Conservation (phyloP, 305 asterid species). For the Rubia occidens region DNA sequence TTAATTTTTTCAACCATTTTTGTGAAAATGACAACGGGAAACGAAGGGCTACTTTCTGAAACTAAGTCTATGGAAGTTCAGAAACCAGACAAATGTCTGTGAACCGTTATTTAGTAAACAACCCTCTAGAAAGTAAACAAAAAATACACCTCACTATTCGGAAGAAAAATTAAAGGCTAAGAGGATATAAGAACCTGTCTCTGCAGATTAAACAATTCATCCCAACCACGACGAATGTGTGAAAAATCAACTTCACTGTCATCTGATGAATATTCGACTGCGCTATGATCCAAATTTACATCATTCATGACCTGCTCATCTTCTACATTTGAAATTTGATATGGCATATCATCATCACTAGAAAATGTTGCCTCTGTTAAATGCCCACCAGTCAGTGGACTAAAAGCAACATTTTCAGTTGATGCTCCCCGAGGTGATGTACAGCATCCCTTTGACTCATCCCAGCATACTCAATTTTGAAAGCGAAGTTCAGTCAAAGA, state of each 20-base stretch:
- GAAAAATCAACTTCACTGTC: constrained; percentile 75
- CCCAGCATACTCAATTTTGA: constrained; percentile 41
- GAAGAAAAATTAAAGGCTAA: constrained; percentile 2
- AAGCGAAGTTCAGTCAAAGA: constrained; percentile 70
- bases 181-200: constrained; percentile 45
- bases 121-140: background rate
- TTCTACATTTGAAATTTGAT: constrained; percentile 31
- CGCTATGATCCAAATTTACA: constrained; percentile 36
- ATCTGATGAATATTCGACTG: constrained; percentile 55
- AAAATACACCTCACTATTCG: background rate
- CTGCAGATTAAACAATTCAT: constrained; percentile 43
- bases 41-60: background rate
- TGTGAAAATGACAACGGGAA: background rate
- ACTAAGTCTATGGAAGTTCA: background rate
- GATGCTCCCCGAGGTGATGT: constrained; percentile 30
- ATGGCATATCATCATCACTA: constrained; percentile 30
- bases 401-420: constrained; percentile 28
- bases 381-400: constrained; percentile 26
- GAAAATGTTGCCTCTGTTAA: constrained; percentile 32
- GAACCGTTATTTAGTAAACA: background rate
- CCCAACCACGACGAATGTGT: constrained; percentile 38
- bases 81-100: background rate
- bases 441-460: constrained; percentile 29
- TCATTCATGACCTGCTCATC: constrained; percentile 35
- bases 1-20: background rate